These are phyloP conservation scores for Musa schizocarpa DNA, from an alignment of 176 grass and related monocot genomes.

Conservation along the genomic window DNA sequence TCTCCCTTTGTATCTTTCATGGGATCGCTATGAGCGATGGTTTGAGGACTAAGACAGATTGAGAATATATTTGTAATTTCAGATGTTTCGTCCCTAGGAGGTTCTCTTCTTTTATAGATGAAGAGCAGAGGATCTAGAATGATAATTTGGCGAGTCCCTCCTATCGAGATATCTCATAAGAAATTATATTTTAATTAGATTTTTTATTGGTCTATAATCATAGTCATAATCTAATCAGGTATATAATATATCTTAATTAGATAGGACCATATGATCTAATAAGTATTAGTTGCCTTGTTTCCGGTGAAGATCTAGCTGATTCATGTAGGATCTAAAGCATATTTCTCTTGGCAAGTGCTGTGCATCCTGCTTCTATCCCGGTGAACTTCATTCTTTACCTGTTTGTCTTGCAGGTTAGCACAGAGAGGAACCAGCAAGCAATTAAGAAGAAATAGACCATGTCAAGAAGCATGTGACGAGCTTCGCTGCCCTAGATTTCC, in stretches of 20 bases:
- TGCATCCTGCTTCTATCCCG: not conserved
- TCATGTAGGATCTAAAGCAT: not conserved
- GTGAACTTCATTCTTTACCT: not conserved
- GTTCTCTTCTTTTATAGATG: no score
- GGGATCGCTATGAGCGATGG: no score
- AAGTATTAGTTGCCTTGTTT: not conserved
- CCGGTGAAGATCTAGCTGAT: no score
- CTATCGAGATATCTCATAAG: no score
- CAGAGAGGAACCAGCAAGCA: slow-evolving; percentile 74
- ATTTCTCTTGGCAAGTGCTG: not conserved
- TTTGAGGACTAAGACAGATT: no score
- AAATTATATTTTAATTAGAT: no score
- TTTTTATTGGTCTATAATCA: no score
- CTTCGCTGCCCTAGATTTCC: slow-evolving; percentile 84
- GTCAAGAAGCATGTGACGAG: slow-evolving; percentile 95
- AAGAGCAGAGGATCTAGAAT: no score
- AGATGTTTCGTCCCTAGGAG: no score
- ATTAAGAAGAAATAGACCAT: slow-evolving; percentile 59
- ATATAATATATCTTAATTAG: not conserved
- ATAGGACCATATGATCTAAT: not conserved
- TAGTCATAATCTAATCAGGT: slow-evolving; percentile 13
- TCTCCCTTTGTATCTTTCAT: no score
- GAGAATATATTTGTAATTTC: no score
- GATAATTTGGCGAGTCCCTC: no score
- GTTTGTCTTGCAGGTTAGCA: slow-evolving; percentile 47